Evolutionary conservation across 129 eudicot genomes (phyloP).

Genomic region (Centrapalus pauciflorus): DNA sequence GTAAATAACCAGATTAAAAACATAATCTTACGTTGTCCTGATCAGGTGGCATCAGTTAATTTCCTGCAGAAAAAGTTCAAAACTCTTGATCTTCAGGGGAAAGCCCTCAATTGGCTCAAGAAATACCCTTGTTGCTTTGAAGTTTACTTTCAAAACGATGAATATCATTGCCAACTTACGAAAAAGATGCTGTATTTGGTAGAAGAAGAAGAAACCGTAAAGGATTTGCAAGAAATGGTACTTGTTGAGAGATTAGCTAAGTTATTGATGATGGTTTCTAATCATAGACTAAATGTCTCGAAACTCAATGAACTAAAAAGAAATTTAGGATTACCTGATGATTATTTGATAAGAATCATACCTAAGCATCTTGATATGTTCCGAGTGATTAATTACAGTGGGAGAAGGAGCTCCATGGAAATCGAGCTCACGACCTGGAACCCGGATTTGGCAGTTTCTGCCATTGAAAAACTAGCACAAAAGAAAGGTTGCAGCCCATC

Average conservation of each 20-base stretch:
- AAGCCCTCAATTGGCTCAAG: conserved; percentile 82
- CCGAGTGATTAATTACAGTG: conserved; percentile 62
- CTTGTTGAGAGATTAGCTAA: conserved; percentile 70
- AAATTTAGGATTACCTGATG: conserved; percentile 84
- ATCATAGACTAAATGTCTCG: conserved; percentile 58
- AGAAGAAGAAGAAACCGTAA: conserved; percentile 76
- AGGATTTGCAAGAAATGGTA: conserved; percentile 57
- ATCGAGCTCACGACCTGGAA: conserved; percentile 72
- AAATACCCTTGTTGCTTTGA: conserved; percentile 93
- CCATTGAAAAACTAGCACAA: conserved; percentile 50
- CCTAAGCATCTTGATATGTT: conserved; percentile 78
- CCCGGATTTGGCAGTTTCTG: conserved; percentile 61
- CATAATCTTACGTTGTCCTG: conserved; percentile 63
- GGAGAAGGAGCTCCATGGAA: conserved; percentile 76
- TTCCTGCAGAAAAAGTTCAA: conserved; percentile 79
- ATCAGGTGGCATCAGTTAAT: conserved; percentile 51
- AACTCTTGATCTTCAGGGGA: conserved; percentile 84
- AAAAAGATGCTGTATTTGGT: conserved; percentile 62
- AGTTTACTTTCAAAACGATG: conserved; percentile 45
- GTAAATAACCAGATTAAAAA: conserved; percentile 84
- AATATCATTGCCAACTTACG: conserved; percentile 61
- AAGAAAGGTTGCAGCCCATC: conserved; percentile 43
- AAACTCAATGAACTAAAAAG: conserved; percentile 66
- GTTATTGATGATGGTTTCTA: conserved; percentile 75
- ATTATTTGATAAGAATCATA: conserved; percentile 66